Conservation (phyloP, 208 protist genomes). For the Hexamita inflata region DNA sequence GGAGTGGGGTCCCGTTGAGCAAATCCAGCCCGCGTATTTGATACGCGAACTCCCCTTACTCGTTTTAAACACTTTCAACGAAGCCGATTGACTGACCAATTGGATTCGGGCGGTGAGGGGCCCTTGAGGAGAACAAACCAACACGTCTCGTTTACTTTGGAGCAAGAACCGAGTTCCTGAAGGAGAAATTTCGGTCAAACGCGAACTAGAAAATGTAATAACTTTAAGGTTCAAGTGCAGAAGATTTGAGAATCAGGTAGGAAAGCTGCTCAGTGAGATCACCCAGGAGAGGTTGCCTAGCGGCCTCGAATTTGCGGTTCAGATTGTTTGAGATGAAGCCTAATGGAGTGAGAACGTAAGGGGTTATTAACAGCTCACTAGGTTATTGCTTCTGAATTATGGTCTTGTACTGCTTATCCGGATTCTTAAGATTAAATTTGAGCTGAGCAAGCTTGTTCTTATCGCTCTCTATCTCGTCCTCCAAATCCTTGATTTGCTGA, state of each 20-base stretch:
- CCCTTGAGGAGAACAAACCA: conserved; percentile 30
- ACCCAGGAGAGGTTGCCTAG: background rate
- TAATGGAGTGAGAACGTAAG: background rate
- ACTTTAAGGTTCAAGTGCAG: background rate
- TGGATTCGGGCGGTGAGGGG: conserved; percentile 34
- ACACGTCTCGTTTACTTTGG: background rate
- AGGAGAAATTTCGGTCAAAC: background rate
- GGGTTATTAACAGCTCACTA: background rate
- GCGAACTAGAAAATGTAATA: background rate
- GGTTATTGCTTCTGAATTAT: no score
- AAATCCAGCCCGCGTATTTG: conserved; percentile 27
- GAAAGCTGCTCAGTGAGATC: background rate
- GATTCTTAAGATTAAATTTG: background rate
- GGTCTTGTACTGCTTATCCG: no score
- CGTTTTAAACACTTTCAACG: background rate
- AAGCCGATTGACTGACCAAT: conserved; percentile 25
- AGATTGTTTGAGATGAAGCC: background rate
- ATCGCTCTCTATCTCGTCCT: background rate
- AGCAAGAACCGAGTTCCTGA: background rate
- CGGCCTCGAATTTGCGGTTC: background rate
- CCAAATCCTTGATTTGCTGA: no score
- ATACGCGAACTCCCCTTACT: no score
- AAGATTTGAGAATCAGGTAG: background rate
- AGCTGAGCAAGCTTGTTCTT: background rate
- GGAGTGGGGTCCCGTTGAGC: conserved; percentile 28